Evolutionary conservation across 2,329 filamentous ascomycete species (phyloP).

Genomic region (Arthrobotrys pseudoclavata): DNA sequence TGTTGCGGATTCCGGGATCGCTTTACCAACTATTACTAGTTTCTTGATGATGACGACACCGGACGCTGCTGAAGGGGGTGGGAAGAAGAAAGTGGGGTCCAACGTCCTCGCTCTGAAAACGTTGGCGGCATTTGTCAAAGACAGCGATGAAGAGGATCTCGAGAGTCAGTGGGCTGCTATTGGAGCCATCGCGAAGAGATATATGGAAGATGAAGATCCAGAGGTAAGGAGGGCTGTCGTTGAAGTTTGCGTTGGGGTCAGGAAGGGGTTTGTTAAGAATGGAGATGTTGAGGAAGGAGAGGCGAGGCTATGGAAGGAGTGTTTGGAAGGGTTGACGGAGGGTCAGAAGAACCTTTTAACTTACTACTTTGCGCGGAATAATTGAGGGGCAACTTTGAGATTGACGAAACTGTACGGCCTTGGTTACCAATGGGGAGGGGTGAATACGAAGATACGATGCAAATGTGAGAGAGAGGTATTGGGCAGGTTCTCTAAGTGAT

Average conservation of each 20-base stretch:
- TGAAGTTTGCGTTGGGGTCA: conserved; percentile 62
- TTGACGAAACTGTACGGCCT: neutral
- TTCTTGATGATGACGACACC: conserved; percentile 50
- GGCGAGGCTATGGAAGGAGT: conserved; percentile 62
- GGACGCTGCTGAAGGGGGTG: conserved; percentile 40
- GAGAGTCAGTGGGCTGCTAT: conserved; percentile 59
- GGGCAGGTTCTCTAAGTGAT: neutral
- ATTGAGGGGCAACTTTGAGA: neutral
- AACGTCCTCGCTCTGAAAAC: conserved; percentile 61
- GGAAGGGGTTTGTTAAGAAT: conserved; percentile 59
- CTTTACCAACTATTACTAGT: conserved; percentile 61
- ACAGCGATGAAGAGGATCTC: conserved; percentile 58
- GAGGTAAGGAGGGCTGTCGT: conserved; percentile 63
- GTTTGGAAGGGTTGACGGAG: conserved; percentile 62
- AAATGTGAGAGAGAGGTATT: neutral
- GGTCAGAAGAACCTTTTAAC: conserved; percentile 63
- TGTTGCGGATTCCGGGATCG: conserved; percentile 60
- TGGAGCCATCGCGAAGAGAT: conserved; percentile 62
- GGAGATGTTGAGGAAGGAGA: conserved; percentile 57
- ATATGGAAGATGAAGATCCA: conserved; percentile 63
- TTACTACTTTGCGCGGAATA: conserved; percentile 64
- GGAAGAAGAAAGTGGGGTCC: conserved; percentile 60
- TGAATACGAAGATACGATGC: conserved; percentile 1
- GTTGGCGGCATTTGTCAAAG: conserved; percentile 61
- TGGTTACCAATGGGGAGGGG: neutral